Percentiles rank a stretch among this genome's conserved stretches.
Evolutionary conservation across 306 rosid species (phyloP).

Genomic region (Quercus robur): DNA sequence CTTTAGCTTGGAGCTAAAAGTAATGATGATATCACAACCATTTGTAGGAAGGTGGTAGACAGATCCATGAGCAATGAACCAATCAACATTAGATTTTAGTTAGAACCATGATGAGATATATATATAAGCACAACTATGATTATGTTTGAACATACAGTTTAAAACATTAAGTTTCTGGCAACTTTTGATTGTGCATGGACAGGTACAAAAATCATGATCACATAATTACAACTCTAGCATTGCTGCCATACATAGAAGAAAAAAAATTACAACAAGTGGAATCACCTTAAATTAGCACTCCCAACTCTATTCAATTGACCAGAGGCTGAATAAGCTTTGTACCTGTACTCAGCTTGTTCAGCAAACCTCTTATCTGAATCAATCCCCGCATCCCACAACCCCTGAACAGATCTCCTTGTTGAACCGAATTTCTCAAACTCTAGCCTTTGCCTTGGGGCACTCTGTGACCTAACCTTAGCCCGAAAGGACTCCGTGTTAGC

Average conservation of each 20-base stretch:
- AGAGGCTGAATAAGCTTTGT: constrained; percentile 31
- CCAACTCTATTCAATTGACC: constrained; percentile 45
- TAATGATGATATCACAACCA: no score
- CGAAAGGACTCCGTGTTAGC: constrained; percentile 78
- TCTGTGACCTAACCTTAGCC: constrained; percentile 90
- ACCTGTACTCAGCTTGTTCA: constrained; percentile 34
- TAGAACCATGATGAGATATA: background rate
- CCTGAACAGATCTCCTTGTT: constrained; percentile 36
- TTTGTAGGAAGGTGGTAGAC: background rate
- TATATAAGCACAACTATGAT: background rate
- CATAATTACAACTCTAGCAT: constrained; percentile 41
- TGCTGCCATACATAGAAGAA: constrained; percentile 24
- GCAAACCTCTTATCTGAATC: constrained; percentile 37
- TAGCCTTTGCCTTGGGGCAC: constrained; percentile 87
- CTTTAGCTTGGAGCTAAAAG: no score
- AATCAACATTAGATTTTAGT: background rate
- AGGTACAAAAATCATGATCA: constrained; percentile 25
- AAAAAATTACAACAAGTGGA: background rate
- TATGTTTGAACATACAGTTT: background rate
- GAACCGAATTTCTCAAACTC: constrained; percentile 65
- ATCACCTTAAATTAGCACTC: constrained; percentile 52
- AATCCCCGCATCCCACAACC: constrained; percentile 50
- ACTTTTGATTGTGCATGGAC: constrained; percentile 6
- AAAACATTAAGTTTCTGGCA: background rate
- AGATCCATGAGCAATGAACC: background rate